Conservation (phyloP, 2,329 filamentous ascomycete genomes). For the Cladophialophora carrionii region DNA sequence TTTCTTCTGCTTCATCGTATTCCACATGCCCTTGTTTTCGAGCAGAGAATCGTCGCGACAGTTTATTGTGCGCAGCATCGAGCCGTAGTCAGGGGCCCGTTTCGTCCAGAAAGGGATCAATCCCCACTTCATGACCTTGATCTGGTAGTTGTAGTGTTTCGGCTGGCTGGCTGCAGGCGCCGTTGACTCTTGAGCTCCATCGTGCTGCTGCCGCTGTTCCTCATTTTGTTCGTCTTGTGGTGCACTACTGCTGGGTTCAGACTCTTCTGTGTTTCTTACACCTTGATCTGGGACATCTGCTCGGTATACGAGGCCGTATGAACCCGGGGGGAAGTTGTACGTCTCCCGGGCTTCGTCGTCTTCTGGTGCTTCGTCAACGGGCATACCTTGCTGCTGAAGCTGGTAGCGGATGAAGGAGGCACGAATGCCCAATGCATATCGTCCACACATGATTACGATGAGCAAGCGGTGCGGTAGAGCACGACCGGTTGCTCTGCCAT, state of each 20-base stretch:
- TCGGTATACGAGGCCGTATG: constrained; percentile 82
- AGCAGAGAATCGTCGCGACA: constrained; percentile 86
- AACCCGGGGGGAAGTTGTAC: constrained; percentile 92
- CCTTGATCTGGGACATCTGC: constrained; percentile 69
- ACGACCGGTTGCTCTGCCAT: not conserved
- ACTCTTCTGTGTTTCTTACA: constrained; percentile 47
- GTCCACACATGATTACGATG: constrained; percentile 65
- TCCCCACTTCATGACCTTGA: constrained; percentile 96
- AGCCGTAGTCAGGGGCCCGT: constrained; percentile 73
- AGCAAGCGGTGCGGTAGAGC: not conserved
- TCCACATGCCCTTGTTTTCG: constrained; percentile 83
- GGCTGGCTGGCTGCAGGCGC: constrained; percentile 22
- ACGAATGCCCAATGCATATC: constrained; percentile 68
- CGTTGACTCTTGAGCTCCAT: constrained; percentile 24
- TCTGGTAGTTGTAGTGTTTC: constrained; percentile 66
- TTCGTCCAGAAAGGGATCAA: constrained; percentile 94
- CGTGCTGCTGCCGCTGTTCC: constrained; percentile 4
- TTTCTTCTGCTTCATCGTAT: constrained; percentile 84
- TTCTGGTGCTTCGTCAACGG: constrained; percentile 69
- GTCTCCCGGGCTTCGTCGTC: constrained; percentile 73
- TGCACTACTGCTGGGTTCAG: constrained; percentile 28
- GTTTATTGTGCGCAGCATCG: constrained; percentile 87
- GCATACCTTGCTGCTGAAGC: constrained; percentile 74
- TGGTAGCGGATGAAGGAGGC: constrained; percentile 74
- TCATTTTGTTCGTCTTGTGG: constrained; percentile 25